phyloP scores from a whole-genome alignment of 352 stramenopile species.

The Globisporangium emineosum region DNA sequence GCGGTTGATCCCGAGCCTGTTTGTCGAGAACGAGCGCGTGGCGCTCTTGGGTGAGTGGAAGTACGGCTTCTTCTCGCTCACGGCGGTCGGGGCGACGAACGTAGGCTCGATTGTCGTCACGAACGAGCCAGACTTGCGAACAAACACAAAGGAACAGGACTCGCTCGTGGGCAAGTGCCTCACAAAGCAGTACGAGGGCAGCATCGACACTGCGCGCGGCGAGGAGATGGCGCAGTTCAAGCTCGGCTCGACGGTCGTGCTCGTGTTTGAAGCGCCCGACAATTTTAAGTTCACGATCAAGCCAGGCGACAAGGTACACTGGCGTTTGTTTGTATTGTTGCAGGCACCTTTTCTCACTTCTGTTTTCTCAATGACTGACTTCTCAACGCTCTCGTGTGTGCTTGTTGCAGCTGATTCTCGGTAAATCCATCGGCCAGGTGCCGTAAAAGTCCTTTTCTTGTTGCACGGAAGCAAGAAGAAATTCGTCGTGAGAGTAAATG shows the following conservation, averaged over 20 bases:
- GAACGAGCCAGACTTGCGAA: slow-evolving; percentile 64
- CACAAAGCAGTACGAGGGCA: slow-evolving; percentile 40
- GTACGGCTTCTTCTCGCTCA: slow-evolving; percentile 82
- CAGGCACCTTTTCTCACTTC: background rate
- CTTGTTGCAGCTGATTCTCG: slow-evolving; percentile 31
- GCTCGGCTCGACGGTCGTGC: slow-evolving; percentile 82
- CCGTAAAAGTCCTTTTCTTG: slow-evolving; percentile 4
- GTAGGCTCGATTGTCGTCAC: slow-evolving; percentile 80
- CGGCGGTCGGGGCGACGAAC: slow-evolving; percentile 82
- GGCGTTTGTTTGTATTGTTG: background rate
- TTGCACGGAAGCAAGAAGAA: background rate
- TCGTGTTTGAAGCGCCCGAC: slow-evolving; percentile 80
- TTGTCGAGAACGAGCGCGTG: slow-evolving; percentile 83
- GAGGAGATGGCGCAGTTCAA: slow-evolving; percentile 84
- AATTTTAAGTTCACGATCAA: slow-evolving; percentile 75
- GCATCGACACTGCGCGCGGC: slow-evolving; percentile 38
- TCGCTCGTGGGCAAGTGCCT: slow-evolving; percentile 48
- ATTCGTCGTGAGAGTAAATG: background rate
- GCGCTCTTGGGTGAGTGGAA: slow-evolving; percentile 70
- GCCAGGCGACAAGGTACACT: slow-evolving; percentile 66
- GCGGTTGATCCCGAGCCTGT: slow-evolving; percentile 70
- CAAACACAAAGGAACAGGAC: slow-evolving; percentile 63
- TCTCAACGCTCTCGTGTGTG: too few species aligned
- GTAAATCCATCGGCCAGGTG: slow-evolving; percentile 38
- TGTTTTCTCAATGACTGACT: slow-evolving; percentile 7